Percentiles rank a stretch among this genome's conserved stretches.
These are phyloP conservation scores for Oldenlandia corymbosa DNA, from an alignment of 257 asterid species.

Conservation along the genomic window DNA sequence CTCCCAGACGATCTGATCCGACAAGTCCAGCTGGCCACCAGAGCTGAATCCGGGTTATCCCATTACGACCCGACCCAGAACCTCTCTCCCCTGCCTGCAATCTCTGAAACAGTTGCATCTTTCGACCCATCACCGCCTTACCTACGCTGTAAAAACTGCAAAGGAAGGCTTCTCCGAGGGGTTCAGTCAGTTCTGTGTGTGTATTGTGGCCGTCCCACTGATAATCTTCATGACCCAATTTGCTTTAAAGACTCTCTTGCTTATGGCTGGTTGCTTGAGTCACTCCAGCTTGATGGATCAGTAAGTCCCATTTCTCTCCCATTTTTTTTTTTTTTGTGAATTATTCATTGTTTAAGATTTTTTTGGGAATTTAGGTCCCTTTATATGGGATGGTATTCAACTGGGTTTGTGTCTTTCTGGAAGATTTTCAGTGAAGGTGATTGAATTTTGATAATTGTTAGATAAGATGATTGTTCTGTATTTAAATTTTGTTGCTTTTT, in stretches of 20 bases:
- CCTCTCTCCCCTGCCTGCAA: slow-evolving; percentile 57
- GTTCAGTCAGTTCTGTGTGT: slow-evolving; percentile 57
- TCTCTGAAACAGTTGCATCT: slow-evolving; percentile 56
- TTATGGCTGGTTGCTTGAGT: slow-evolving; percentile 63
- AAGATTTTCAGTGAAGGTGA: background rate
- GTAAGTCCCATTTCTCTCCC: slow-evolving; percentile 38
- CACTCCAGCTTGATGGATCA: slow-evolving; percentile 87
- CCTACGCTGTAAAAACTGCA: slow-evolving; percentile 69
- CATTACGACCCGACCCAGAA: slow-evolving; percentile 52
- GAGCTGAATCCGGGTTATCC: slow-evolving; percentile 61
- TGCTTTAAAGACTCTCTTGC: slow-evolving; percentile 56
- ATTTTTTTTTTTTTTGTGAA: background rate
- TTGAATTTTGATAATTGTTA: background rate
- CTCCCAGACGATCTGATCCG: slow-evolving; percentile 58
- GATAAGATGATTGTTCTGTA: background rate
- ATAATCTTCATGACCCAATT: slow-evolving; percentile 49
- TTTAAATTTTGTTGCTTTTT: background rate
- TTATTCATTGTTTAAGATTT: background rate
- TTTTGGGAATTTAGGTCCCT: background rate
- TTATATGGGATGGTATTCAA: background rate
- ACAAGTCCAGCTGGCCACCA: slow-evolving; percentile 57
- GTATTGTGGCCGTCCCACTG: slow-evolving; percentile 58
- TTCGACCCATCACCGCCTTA: slow-evolving; percentile 52
- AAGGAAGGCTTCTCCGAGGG: slow-evolving; percentile 74
- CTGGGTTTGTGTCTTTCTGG: background rate